Evolutionary conservation across 1,284 basidiomycete species (phyloP).

Genomic region (Rhizopogon hawkerae): DNA sequence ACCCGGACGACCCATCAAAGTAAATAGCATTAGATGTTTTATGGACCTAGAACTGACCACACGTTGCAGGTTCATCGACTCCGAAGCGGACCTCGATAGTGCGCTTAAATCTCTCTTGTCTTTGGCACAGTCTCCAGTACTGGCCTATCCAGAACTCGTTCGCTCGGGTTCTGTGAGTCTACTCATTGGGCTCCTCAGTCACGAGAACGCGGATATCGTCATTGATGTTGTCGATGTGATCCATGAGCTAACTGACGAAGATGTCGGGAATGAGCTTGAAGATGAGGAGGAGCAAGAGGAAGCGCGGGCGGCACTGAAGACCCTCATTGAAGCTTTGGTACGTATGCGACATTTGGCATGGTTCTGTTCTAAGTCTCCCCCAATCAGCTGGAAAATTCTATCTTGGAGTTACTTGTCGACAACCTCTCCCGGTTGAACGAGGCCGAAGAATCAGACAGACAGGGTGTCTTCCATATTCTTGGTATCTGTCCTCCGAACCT

Average conservation of each 20-base stretch:
- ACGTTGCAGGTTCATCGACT: constrained; percentile 84
- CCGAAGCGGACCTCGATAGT: constrained; percentile 88
- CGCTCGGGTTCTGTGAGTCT: constrained; percentile 62
- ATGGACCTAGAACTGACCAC: constrained; percentile 2
- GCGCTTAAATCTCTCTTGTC: constrained; percentile 82
- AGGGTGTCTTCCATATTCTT: constrained; percentile 88
- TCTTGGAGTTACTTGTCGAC: constrained; percentile 84
- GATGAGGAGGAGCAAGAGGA: constrained; percentile 61
- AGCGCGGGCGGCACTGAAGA: constrained; percentile 63
- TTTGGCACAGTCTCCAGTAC: constrained; percentile 77
- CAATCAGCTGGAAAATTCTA: constrained; percentile 66
- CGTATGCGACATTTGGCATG: constrained; percentile 23
- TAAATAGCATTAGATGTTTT: constrained; percentile 24
- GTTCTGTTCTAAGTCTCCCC: not conserved
- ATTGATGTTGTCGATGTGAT: constrained; percentile 87
- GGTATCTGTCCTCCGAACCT: constrained; percentile 33
- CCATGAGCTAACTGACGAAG: constrained; percentile 94
- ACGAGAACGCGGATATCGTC: constrained; percentile 91
- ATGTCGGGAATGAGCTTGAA: constrained; percentile 74
- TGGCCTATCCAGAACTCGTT: constrained; percentile 88
- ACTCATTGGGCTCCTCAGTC: constrained; percentile 78
- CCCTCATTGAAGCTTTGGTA: constrained; percentile 69
- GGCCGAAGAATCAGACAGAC: constrained; percentile 77
- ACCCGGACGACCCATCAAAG: constrained; percentile 86
- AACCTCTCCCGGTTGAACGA: constrained; percentile 81